Evolutionary conservation across 1,284 basidiomycete genomes (phyloP), one percentile per base, ranked within the genome.

Genomic region (Ganoderma meredithae): DNA sequence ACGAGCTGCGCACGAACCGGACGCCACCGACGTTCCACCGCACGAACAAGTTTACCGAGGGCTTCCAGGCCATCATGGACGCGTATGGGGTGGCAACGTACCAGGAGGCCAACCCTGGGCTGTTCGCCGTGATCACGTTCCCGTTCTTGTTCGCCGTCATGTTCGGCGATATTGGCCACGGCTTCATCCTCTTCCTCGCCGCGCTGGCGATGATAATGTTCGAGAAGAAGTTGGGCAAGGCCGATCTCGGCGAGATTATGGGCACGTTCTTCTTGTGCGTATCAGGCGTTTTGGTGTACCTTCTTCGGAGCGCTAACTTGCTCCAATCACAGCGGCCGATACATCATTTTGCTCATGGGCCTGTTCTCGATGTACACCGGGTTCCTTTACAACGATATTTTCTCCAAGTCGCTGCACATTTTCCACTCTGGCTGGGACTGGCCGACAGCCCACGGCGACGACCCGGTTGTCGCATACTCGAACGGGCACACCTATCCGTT

Each of bases 141-240:
- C 98, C 98, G 0, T 99, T 99, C 90, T 83, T 99, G 75, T 99
- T 99, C 76, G 97, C 97, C 13, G 95, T 99, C 83, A 99, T 99
- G 97, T 99, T 99, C 79, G 98, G 97, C 77, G 97, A 99, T 81
- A 94, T 99, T 78, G 98, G 98, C 12, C 97, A 99, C 81, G 98
- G 96, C 55, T 83, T 91, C 70, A 90, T 99, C 78, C 93, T 96
- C 77, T 86, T 94, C 74, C 77, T 88, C 44, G 88, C 92, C 27
- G 97, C 95, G 1, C 72, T 91, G 8, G 88, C 87, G 70, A 96
- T 99, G 95, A 95, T 98, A 77, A 66, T 93, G 66, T 87, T 88
- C 58, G 98, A 99, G 83, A 90, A 87, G 78, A 91, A 89, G 79
- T 86, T 97, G 76, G 90, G 87, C 19, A 94, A 92, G 79, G 83